Evolutionary conservation across 2,329 filamentous ascomycete species (phyloP).

Genomic region (Huntiella omanensis): DNA sequence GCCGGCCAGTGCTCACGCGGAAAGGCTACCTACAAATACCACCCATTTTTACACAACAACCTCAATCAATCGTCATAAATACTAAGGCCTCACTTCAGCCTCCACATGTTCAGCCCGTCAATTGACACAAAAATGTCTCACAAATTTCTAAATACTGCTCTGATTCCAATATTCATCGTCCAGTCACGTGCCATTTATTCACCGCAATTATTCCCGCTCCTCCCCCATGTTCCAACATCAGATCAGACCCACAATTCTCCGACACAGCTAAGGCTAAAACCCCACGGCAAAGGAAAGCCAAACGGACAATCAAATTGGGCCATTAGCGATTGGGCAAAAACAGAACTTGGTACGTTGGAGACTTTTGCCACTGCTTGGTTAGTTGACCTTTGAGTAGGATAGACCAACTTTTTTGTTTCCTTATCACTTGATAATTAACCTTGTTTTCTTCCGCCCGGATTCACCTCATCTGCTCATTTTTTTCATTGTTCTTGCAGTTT

Average conservation of each 20-base stretch:
- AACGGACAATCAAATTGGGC: neutral
- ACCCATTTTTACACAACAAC: too few species aligned
- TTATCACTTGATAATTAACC: neutral
- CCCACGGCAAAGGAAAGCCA: too few species aligned
- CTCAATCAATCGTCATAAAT: too few species aligned
- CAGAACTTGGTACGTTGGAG: neutral
- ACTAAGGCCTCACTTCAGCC: too few species aligned
- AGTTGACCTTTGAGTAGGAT: neutral
- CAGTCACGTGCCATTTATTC: too few species aligned
- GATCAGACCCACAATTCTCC: conserved; percentile 1
- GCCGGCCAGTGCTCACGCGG: neutral
- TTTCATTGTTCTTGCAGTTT: neutral
- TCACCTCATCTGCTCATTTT: neutral
- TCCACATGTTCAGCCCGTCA: too few species aligned
- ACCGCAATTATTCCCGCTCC: too few species aligned
- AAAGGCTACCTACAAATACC: neutral
- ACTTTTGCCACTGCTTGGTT: neutral
- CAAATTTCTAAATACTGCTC: too few species aligned
- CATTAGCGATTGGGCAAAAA: too few species aligned
- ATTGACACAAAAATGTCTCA: too few species aligned
- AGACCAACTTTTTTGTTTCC: neutral
- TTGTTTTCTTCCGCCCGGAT: neutral
- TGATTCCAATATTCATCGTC: too few species aligned
- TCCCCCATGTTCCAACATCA: too few species aligned
- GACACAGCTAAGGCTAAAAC: neutral